phyloP scores from a whole-genome alignment of 2,329 filamentous ascomycete genomes.

The Ramularia endophylla region DNA sequence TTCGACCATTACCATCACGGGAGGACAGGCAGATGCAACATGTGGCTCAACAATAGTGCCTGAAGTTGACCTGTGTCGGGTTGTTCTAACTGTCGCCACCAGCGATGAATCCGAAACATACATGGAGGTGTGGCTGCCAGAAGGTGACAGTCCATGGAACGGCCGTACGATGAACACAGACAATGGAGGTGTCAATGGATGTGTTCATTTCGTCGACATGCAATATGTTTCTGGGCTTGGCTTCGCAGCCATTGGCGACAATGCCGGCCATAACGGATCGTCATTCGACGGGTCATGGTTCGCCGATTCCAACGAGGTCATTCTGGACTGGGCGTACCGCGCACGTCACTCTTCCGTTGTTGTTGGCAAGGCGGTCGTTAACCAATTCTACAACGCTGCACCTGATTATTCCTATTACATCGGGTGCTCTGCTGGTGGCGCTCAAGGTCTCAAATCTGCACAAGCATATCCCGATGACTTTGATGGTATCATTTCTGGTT shows the following conservation, averaged over 20 bases:
- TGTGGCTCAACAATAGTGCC: conserved; percentile 23
- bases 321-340: conserved; percentile 31
- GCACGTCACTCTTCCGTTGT: conserved; percentile 28
- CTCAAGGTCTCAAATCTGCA: conserved; percentile 43
- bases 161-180: conserved; percentile 31
- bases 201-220: conserved; percentile 30
- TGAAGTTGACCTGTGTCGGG: conserved; percentile 35
- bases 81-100: conserved; percentile 36
- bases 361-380: conserved; percentile 29
- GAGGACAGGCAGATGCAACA: conserved; percentile 19
- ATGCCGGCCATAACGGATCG: conserved; percentile 30
- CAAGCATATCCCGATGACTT: conserved; percentile 44
- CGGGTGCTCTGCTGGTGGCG: conserved; percentile 45
- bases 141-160: conserved; percentile 28
- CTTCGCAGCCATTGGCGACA: conserved; percentile 31
- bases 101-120: conserved; percentile 35
- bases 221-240: conserved; percentile 27
- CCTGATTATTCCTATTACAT: conserved; percentile 42
- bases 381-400: conserved; percentile 34
- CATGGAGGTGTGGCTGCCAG: conserved; percentile 44
- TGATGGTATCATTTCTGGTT: conserved; percentile 43
- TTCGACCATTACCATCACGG: conserved; percentile 21
- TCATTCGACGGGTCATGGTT: conserved; percentile 28
- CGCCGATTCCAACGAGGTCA: conserved; percentile 25
- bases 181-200: conserved; percentile 32